Evolutionary conservation across 495 filamentous ascomycete genomes (phyloP).

Genomic region (Ascobolus immersus): DNA sequence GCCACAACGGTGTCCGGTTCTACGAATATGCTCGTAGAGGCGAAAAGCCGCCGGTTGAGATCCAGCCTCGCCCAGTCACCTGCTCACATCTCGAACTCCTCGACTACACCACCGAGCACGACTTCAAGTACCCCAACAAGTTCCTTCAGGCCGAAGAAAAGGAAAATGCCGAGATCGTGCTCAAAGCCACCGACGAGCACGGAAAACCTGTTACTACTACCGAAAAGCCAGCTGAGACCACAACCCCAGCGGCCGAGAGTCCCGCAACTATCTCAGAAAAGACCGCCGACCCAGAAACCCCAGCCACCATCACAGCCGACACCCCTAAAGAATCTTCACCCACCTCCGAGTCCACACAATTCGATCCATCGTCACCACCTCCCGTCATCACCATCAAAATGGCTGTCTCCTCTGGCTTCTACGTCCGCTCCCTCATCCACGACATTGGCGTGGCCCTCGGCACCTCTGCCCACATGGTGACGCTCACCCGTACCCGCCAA

Average conservation of each 20-base stretch:
- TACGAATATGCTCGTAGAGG: slow-evolving; percentile 93
- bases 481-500: slow-evolving; percentile 56
- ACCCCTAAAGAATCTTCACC: neutral
- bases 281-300: neutral
- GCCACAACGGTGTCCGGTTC: slow-evolving; percentile 66
- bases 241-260: slow-evolving; percentile 17
- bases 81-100: slow-evolving; percentile 50
- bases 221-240: slow-evolving; percentile 5
- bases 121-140: slow-evolving; percentile 39
- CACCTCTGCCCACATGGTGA: slow-evolving; percentile 66
- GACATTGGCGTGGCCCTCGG: slow-evolving; percentile 67
- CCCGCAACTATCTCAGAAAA: slow-evolving; percentile 13
- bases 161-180: slow-evolving; percentile 42
- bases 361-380: slow-evolving; percentile 22
- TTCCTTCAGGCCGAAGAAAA: slow-evolving; percentile 50
- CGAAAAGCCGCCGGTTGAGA: slow-evolving; percentile 55
- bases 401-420: slow-evolving; percentile 90
- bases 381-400: slow-evolving; percentile 60
- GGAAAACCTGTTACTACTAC: neutral
- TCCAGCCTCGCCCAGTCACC: slow-evolving; percentile 52
- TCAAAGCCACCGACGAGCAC: slow-evolving; percentile 16
- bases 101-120: slow-evolving; percentile 56
- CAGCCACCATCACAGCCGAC: slow-evolving; percentile 4
- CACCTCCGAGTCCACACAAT: slow-evolving; percentile 15
- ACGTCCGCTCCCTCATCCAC: slow-evolving; percentile 78